A percentile compares a stretch with the other conserved stretches of the same genome.
phyloP scores from a whole-genome alignment of 768 basidiomycete genomes.

The Boletus reticuloceps region DNA sequence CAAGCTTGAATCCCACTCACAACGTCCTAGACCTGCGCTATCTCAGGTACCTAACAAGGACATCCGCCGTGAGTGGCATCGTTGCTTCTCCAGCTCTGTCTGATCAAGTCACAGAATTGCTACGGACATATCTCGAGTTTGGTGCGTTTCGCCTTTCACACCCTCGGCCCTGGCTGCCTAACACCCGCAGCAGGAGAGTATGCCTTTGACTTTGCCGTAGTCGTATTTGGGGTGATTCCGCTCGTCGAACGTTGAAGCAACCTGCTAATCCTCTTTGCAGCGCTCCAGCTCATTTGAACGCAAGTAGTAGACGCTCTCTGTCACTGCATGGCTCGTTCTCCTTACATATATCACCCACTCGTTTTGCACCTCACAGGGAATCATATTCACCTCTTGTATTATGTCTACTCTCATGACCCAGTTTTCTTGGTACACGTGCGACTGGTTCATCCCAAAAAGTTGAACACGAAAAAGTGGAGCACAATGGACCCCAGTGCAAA shows the following conservation, averaged over 20 bases:
- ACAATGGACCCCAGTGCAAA: slow-evolving; percentile 94
- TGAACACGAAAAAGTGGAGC: slow-evolving; percentile 97
- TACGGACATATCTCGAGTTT: slow-evolving; percentile 76
- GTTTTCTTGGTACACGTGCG: neutral
- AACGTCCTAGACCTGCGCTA: slow-evolving; percentile 58
- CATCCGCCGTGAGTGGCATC: slow-evolving; percentile 63
- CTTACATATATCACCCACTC: neutral
- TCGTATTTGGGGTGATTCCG: slow-evolving; percentile 65
- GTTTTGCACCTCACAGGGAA: neutral
- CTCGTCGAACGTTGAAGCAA: neutral
- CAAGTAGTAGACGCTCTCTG: slow-evolving; percentile 5
- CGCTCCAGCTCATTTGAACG: slow-evolving; percentile 76
- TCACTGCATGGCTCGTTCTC: neutral
- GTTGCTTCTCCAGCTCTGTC: neutral
- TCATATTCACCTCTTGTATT: slow-evolving; percentile 10
- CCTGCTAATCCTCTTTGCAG: slow-evolving; percentile 35
- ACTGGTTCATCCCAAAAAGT: slow-evolving; percentile 79
- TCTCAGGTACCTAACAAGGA: slow-evolving; percentile 85
- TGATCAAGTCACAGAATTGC: slow-evolving; percentile 47
- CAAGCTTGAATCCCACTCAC: neutral
- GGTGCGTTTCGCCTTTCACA: slow-evolving; percentile 43
- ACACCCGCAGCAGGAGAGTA: slow-evolving; percentile 63
- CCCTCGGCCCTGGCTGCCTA: neutral
- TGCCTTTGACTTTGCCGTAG: slow-evolving; percentile 81
- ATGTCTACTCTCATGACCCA: slow-evolving; percentile 1